phyloP scores from a whole-genome alignment of 2,329 filamentous ascomycete species.

The Xylaria sp. region DNA sequence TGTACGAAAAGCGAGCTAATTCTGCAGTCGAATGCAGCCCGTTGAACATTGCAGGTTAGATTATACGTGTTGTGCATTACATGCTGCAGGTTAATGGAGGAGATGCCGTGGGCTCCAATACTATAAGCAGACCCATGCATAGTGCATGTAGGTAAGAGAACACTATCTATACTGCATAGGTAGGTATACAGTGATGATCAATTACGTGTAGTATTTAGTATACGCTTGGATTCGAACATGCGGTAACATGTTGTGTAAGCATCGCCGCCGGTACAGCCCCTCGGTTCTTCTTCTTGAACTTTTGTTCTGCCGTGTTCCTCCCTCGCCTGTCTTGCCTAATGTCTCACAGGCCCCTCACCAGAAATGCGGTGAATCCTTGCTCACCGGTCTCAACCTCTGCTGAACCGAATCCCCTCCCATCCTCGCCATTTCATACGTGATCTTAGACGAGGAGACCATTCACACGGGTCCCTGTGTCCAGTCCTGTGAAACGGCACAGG shows the following conservation, averaged over 20 bases:
- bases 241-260: not conserved
- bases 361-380: slow-evolving; percentile 14
- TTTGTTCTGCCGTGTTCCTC: slow-evolving; percentile 4
- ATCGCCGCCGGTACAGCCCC: too few relatives aligned
- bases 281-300: slow-evolving; percentile 11
- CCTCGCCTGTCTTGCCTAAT: not conserved
- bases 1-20: slow-evolving; percentile 1
- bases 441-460: not conserved
- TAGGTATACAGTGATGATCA: slow-evolving; percentile 1
- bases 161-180: not conserved
- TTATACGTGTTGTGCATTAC: slow-evolving; percentile 17
- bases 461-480: not conserved
- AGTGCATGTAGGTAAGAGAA: not conserved
- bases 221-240: not conserved
- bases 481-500: slow-evolving; percentile 10
- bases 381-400: slow-evolving; percentile 25
- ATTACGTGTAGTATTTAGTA: not conserved
- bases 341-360: slow-evolving; percentile 11
- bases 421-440: not conserved
- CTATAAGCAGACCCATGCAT: not conserved
- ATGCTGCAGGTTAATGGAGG: slow-evolving; percentile 11
- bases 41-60: not conserved
- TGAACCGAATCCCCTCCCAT: not conserved
- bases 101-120: not conserved
- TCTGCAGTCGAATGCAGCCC: slow-evolving; percentile 12